Evolutionary conservation across 75 land plant genomes (phyloP).

Genomic region (Isoetes taiwanensis): DNA sequence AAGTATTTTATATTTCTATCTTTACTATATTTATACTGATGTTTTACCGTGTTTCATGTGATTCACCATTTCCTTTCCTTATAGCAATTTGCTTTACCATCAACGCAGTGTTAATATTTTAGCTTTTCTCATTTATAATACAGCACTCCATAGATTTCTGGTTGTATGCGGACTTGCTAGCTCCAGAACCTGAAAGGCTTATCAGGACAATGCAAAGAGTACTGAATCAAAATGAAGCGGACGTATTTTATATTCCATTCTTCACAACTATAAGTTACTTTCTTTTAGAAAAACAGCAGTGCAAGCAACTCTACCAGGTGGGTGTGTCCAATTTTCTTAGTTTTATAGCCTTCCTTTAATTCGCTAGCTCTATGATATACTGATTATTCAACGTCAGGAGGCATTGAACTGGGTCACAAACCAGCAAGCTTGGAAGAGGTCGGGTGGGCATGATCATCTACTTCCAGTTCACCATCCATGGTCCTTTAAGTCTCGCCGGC

Average conservation of each 20-base stretch:
- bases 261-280: slow-evolving; percentile 95
- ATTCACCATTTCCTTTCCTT: no score
- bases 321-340: slow-evolving; percentile 35
- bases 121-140: no score
- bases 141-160: slow-evolving; percentile 95
- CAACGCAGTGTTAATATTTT: not conserved
- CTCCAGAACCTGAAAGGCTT: slow-evolving; percentile 54
- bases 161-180: slow-evolving; percentile 89
- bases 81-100: no score
- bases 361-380: not conserved
- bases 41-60: no score
- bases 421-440: slow-evolving; percentile 84
- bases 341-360: not conserved
- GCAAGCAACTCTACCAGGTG: slow-evolving; percentile 93
- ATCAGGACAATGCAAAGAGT: slow-evolving; percentile 70
- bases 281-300: slow-evolving; percentile 61
- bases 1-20: no score
- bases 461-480: slow-evolving; percentile 96
- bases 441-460: slow-evolving; percentile 86
- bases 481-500: slow-evolving; percentile 83
- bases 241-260: slow-evolving; percentile 83
- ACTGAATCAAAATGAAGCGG: slow-evolving; percentile 65
- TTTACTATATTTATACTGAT: no score
- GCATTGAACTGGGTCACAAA: slow-evolving; percentile 78
- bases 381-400: slow-evolving; percentile 36